These are phyloP conservation scores for Nicotiana undulata DNA, from an alignment of 257 asterid species.

Conservation along the genomic window DNA sequence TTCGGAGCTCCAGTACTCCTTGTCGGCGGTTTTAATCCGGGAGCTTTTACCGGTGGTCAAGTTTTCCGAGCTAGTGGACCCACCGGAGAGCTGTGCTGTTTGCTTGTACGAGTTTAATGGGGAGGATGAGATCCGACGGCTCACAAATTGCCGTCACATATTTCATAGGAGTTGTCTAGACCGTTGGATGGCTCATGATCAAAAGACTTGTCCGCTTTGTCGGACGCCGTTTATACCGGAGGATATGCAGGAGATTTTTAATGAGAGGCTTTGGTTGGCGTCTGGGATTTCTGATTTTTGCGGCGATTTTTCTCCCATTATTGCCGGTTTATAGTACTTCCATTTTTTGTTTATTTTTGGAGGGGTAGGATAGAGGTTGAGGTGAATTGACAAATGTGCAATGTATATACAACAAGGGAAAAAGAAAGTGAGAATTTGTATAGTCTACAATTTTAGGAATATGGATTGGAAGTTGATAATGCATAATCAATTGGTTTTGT, in stretches of 20 bases:
- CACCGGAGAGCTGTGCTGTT: constrained; percentile 82
- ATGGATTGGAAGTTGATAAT: not conserved
- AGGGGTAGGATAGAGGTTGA: not conserved
- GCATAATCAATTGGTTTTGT: not conserved
- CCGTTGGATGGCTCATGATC: constrained; percentile 99
- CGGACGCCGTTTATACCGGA: constrained; percentile 62
- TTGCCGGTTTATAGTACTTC: constrained; percentile 38
- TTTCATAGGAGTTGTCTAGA: constrained; percentile 80
- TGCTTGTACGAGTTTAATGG: constrained; percentile 70
- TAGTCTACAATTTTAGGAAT: not conserved
- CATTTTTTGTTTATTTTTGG: not conserved
- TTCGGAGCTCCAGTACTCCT: constrained; percentile 29
- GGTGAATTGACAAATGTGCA: not conserved
- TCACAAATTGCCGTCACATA: constrained; percentile 67
- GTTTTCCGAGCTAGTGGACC: constrained; percentile 47
- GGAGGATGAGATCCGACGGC: constrained; percentile 83
- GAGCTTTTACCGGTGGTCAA: constrained; percentile 77
- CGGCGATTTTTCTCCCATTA: constrained; percentile 54
- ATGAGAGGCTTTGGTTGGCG: constrained; percentile 73
- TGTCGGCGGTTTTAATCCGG: constrained; percentile 58
- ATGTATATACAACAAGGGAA: not conserved
- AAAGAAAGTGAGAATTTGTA: not conserved
- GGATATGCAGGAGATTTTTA: constrained; percentile 72
- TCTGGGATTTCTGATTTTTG: constrained; percentile 70
- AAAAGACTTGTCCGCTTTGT: constrained; percentile 91